phyloP scores from a whole-genome alignment of 768 basidiomycete species.

The Termitomyces heimii region DNA sequence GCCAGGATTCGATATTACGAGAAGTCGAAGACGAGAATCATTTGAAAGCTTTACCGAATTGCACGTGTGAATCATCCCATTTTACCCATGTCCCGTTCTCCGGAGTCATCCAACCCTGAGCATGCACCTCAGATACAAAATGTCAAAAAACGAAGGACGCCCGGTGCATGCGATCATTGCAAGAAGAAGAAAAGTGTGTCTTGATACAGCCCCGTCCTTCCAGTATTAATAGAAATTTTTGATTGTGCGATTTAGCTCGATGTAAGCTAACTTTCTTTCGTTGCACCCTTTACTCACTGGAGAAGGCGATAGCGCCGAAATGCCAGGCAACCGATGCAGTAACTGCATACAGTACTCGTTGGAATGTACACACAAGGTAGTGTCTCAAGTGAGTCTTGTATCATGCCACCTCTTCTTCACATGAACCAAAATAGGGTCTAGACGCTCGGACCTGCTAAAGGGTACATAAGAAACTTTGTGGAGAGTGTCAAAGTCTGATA shows the following conservation, averaged over 20 bases:
- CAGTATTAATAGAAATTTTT: neutral
- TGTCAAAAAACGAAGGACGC: constrained; percentile 51
- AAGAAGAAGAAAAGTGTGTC: constrained; percentile 60
- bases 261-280: constrained; percentile 19
- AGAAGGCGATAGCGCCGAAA: constrained; percentile 64
- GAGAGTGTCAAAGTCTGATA: neutral
- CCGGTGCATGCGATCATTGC: constrained; percentile 70
- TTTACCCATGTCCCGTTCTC: neutral
- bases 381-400: constrained; percentile 45
- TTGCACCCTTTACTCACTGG: constrained; percentile 28
- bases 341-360: constrained; percentile 54
- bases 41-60: no score
- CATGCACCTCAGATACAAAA: neutral
- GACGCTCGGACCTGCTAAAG: constrained; percentile 59
- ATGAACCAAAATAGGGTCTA: constrained; percentile 10
- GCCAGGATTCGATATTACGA: neutral
- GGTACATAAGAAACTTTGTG: constrained; percentile 28
- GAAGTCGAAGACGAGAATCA: neutral
- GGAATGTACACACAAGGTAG: constrained; percentile 65
- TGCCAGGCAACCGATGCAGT: constrained; percentile 55
- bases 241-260: constrained; percentile 19
- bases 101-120: neutral
- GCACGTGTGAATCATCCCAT: neutral
- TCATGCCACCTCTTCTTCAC: neutral
- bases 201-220: neutral